A percentile compares a stretch with the other conserved stretches of the same genome.
Conservation (phyloP, 352 stramenopile species). For the Thalassiosira mediterranea region DNA sequence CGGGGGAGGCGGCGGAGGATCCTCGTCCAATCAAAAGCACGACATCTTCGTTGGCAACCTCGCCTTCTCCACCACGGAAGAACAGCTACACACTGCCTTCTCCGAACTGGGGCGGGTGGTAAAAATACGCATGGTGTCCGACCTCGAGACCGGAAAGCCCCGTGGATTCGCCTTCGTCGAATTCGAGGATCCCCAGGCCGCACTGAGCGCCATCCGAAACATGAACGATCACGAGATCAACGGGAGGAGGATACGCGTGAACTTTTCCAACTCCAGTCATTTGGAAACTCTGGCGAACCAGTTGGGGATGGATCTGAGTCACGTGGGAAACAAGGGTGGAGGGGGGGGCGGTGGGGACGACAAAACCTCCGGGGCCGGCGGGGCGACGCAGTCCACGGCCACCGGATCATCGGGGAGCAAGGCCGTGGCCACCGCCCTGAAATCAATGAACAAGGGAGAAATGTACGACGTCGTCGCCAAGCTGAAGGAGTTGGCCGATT, state of each 20-base stretch:
- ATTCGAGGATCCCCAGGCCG: slow-evolving; percentile 84
- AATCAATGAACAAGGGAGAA: slow-evolving; percentile 80
- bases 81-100: slow-evolving; percentile 81
- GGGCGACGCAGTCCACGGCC: background rate
- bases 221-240: slow-evolving; percentile 87
- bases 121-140: slow-evolving; percentile 81
- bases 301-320: slow-evolving; percentile 79
- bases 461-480: slow-evolving; percentile 82
- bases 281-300: slow-evolving; percentile 78
- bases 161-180: slow-evolving; percentile 88
- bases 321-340: slow-evolving; percentile 19
- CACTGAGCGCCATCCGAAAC: slow-evolving; percentile 84
- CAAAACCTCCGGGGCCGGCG: background rate
- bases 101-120: slow-evolving; percentile 82
- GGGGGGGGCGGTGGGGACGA: slow-evolving; percentile 10
- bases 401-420: slow-evolving; percentile 56
- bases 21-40: slow-evolving; percentile 60
- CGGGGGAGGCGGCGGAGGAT: no score
- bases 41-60: slow-evolving; percentile 86
- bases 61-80: slow-evolving; percentile 84
- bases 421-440: slow-evolving; percentile 73
- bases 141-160: slow-evolving; percentile 84
- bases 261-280: slow-evolving; percentile 82
- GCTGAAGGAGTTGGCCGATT: slow-evolving; percentile 81
- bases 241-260: slow-evolving; percentile 75